Evolutionary conservation across 2,329 filamentous ascomycete species (phyloP), one percentile per base, ranked within the genome.

Genomic region (Thelonectria discophora): DNA sequence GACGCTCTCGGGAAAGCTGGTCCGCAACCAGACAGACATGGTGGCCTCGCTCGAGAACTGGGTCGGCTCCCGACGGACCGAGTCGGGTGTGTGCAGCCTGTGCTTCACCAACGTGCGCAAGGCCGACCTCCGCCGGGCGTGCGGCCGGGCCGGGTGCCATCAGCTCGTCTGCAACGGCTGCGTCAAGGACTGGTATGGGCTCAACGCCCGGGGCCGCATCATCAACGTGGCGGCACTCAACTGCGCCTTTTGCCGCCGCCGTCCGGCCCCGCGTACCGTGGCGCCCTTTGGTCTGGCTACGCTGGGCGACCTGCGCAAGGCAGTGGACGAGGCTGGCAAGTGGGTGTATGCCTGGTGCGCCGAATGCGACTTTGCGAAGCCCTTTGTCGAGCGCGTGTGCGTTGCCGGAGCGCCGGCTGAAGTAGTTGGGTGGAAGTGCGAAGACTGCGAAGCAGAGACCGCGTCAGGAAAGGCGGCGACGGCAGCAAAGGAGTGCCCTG

Each of bases 281-380:
- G 64, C 65, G 18, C 73, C 74, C 1, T 75, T 81, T 53, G 76
- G 76, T 0, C 70, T 82, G 34, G 74, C 76, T 3, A 70, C 70
- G 1, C 69, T 84, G 3, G 75, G 73, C 1, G 74, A 79, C 37
- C 60, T 83, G 21, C 66, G 67, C 2, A 66, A 67, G 1, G 82
- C 80, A 1, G 73, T 83, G 1, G 66, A 75, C 2, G 76, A 81
- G 12, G 65, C 73, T 1, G 81, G 77, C 2, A 72, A 70, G 1
- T 82, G 78, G 77, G 79, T 84, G 54, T 82, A 84, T 46, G 81
- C 78, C 1, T 83, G 80, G 82, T 86, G 84, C 65, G 59, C 34
- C 3, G 68, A 62, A 3, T 84, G 82, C 55, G 75, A 75, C 3
- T 72, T 73, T 11, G 82, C 82, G 4, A 77, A 76, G 64, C 73